Percentiles rank a stretch among this genome's conserved stretches.
Evolutionary conservation across 352 stramenopile genomes (phyloP).

Genomic region (Phytophthora pinifolia): DNA sequence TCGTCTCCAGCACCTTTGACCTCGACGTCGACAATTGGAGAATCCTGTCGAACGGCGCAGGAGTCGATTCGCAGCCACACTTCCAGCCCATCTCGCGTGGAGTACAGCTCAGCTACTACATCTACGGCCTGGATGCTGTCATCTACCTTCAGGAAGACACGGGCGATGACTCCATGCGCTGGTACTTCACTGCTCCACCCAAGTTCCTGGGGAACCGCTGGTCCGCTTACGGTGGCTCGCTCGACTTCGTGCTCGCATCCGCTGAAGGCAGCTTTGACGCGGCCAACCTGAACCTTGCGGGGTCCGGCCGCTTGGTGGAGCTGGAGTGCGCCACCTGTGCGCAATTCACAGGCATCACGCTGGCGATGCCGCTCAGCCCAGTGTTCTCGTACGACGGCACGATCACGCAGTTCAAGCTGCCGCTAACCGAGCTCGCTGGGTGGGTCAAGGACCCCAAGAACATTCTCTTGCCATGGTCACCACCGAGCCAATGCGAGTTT

Average conservation of each 20-base stretch:
- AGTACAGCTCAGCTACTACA: constrained; percentile 86
- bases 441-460: constrained; percentile 94
- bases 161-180: constrained; percentile 75
- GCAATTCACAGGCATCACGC: constrained; percentile 75
- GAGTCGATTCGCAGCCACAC: constrained; percentile 11
- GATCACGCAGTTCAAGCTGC: constrained; percentile 80
- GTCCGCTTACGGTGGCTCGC: constrained; percentile 83
- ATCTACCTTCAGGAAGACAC: constrained; percentile 65
- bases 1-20: constrained; percentile 89
- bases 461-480: constrained; percentile 68
- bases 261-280: constrained; percentile 87
- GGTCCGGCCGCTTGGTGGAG: constrained; percentile 70
- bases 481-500: constrained; percentile 84
- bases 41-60: constrained; percentile 66
- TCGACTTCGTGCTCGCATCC: constrained; percentile 91
- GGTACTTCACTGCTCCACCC: constrained; percentile 83
- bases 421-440: constrained; percentile 76
- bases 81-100: constrained; percentile 72
- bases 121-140: constrained; percentile 77
- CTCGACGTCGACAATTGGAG: constrained; percentile 76
- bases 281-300: constrained; percentile 73
- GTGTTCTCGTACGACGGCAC: constrained; percentile 82
- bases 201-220: constrained; percentile 91
- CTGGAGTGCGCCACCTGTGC: constrained; percentile 87
- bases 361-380: constrained; percentile 81